Evolutionary conservation across 768 basidiomycete genomes (phyloP), one percentile per base, ranked within the genome.

Genomic region (Panellus pusillus): DNA sequence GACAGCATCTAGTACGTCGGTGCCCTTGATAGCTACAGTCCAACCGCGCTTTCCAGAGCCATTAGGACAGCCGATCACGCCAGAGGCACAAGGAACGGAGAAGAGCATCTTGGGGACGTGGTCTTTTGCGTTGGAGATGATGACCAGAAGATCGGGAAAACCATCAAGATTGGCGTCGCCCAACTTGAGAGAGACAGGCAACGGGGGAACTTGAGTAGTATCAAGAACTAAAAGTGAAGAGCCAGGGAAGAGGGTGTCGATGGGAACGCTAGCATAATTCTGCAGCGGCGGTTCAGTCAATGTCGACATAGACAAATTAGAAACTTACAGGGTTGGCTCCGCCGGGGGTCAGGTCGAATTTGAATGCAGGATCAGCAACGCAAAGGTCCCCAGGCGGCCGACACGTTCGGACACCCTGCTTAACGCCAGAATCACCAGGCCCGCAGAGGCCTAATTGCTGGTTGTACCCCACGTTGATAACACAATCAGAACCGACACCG

Each of bases 111-210:
- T 78, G 0, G 89, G 88, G 6, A 77, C 80, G 17, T 75, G 78
- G 47, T 74, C 72, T 27, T 60, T 61, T 38, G 77, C 72, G 18
- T 69, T 63, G 6, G 79, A 79, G 13, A 79, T 59, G 69, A 82
- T 83, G 9, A 83, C 63, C 7, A 97, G 71, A 8, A 98, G 63
- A 62, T 98, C 97, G 0, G 96, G 94, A 70, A 89, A 98, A 2
- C 97, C 97, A 65, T 98, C 95, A 17, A 96, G 76, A 68, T 98
- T 89, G 46, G 81, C 87, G 70, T 99, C 97, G 29, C 94, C 97
- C 0, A 94, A 72, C 56, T 86, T 86, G 44, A 98, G 69, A 0
- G 92, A 79, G 14, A 95, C 69, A 0, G 95, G 93, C 6, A 95
- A 66, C 0, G 84, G 61, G 0, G 91, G 89, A 1, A 67, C 74